A percentile compares a stretch with the other conserved stretches of the same genome.
Conservation (phyloP, 805 yeast genomes). For the Ogataea polymorpha region DNA sequence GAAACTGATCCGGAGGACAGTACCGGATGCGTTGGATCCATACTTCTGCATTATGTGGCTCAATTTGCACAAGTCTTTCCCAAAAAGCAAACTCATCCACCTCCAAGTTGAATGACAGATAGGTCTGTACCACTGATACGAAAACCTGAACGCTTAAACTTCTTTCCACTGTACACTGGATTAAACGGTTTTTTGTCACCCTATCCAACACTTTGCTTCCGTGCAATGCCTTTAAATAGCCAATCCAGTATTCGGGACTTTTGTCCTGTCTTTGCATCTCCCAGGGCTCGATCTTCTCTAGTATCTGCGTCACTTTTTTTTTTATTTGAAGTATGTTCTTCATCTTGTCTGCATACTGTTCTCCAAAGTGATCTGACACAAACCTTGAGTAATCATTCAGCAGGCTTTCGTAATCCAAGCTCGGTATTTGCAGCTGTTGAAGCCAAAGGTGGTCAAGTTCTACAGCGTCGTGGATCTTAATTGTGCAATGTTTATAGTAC, state of each 20-base stretch:
- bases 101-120: slow-evolving; percentile 14
- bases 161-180: slow-evolving; percentile 32
- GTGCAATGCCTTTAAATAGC: slow-evolving; percentile 10
- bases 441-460: slow-evolving; percentile 25
- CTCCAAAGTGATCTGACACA: slow-evolving; percentile 31
- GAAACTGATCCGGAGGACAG: neutral
- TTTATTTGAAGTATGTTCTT: slow-evolving; percentile 34
- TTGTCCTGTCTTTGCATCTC: slow-evolving; percentile 26
- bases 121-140: slow-evolving; percentile 34
- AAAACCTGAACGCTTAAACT: slow-evolving; percentile 21
- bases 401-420: slow-evolving; percentile 38
- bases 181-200: slow-evolving; percentile 6
- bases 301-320: slow-evolving; percentile 30
- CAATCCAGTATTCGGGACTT: slow-evolving; percentile 21
- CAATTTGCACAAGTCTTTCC: slow-evolving; percentile 1
- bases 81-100: slow-evolving; percentile 1
- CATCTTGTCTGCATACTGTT: slow-evolving; percentile 37
- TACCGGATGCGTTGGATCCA: slow-evolving; percentile 4
- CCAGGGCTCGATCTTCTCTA: slow-evolving; percentile 33
- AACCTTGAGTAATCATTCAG: slow-evolving; percentile 40
- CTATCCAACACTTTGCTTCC: slow-evolving; percentile 11
- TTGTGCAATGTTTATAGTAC: slow-evolving; percentile 8
- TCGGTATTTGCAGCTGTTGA: slow-evolving; percentile 40
- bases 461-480: slow-evolving; percentile 1
- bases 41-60: slow-evolving; percentile 1